Evolutionary conservation across 148 eudicot genomes (phyloP).

Genomic region (Agrostemma githago): DNA sequence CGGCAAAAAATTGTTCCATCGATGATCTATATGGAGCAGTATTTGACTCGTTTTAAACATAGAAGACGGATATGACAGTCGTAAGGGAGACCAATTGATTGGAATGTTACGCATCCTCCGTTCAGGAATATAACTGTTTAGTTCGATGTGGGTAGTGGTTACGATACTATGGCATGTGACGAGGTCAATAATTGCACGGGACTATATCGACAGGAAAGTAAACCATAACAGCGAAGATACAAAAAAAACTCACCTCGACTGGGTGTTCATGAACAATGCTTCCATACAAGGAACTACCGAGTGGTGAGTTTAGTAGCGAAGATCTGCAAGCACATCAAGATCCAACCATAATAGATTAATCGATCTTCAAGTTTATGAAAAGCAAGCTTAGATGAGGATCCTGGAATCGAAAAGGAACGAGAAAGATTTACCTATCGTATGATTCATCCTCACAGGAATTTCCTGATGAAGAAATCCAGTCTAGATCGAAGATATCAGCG

Average conservation of each 20-base stretch:
- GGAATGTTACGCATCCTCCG: background rate
- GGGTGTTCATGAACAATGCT: slow-evolving; percentile 30
- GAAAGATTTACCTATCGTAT: slow-evolving; percentile 56
- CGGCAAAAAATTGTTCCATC: too few species aligned
- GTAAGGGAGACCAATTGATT: too few species aligned
- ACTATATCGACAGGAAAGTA: background rate
- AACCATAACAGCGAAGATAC: background rate
- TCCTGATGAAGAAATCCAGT: slow-evolving; percentile 88
- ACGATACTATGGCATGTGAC: background rate
- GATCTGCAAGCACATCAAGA: slow-evolving; percentile 50
- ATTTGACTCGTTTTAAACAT: too few species aligned
- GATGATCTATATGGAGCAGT: too few species aligned
- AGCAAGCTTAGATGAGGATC: too few species aligned
- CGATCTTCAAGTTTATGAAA: too few species aligned
- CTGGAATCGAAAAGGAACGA: background rate
- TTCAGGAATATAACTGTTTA: background rate
- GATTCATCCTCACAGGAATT: slow-evolving; percentile 87
- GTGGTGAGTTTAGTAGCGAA: slow-evolving; percentile 56
- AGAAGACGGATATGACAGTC: too few species aligned
- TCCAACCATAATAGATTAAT: slow-evolving; percentile 1
- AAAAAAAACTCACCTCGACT: slow-evolving; percentile 46
- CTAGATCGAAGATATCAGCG: slow-evolving; percentile 77
- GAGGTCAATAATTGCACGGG: background rate
- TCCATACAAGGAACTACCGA: slow-evolving; percentile 46
- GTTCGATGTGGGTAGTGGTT: background rate